Base-by-base conservation (phyloP, 495 filamentous ascomycete species). In the Neurospora sp. region DNA sequence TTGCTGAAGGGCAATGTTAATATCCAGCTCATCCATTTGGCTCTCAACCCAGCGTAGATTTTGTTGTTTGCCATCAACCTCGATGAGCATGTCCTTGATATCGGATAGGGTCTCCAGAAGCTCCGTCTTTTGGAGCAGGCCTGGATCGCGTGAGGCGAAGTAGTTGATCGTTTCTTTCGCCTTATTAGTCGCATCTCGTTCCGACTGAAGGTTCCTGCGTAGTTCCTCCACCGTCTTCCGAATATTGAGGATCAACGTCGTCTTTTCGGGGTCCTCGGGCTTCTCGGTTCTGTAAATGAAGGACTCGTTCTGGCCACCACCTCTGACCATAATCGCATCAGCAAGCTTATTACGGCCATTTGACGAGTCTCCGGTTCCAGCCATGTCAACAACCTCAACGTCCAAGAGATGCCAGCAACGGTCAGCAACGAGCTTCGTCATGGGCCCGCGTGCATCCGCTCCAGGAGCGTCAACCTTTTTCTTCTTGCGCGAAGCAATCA, bases 21-120 rank as follows among this genome's bases (percentile, higher is more conserved):
- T 97, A 76, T 98, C 96, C 5, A 99, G 88, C 78, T 97, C 94
- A 78, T 99, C 96, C 77, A 99, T 91, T 82, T 98, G 94, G 59
- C 89, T 88, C 78, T 99, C 96, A 0, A 98, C 94, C 92, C 93
- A 97, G 27, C 96, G 92, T 20, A 99, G 86, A 77, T 94, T 97
- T 79, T 97, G 93, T 76, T 97, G 94, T 77, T 96, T 95, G 31
- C 96, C 96, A 76, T 98, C 96, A 37, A 98, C 94, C 75, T 98
- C 96, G 73, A 99, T 94, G 42, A 96, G 86, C 81, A 97, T 88
- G 75, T 94, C 91, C 76, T 89, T 90, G 76, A 87, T 90, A 40
- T 91, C 89, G 46, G 90, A 90, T 7, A 93, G 81, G 23, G 86
- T 89, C 77, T 92, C 89, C 14, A 93, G 85, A 0, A 93, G 81